Conservation (phyloP, 371 early-diverging fungal genomes). For the Vairimorpha ceranae region DNA sequence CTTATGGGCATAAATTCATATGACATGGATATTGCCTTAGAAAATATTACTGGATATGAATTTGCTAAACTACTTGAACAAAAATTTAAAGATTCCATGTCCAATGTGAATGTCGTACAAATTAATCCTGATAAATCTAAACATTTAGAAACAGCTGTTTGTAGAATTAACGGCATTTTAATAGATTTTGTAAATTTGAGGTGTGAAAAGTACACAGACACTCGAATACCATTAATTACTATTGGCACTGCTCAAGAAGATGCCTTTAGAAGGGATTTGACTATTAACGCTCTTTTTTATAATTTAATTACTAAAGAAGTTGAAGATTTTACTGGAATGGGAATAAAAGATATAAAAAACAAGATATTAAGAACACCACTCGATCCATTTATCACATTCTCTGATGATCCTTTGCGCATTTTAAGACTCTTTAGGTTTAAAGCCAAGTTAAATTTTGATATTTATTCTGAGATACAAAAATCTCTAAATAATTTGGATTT, state of each 20-base stretch:
- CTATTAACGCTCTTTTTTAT: slow-evolving; percentile 94
- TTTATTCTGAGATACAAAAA: slow-evolving; percentile 68
- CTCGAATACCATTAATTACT: slow-evolving; percentile 74
- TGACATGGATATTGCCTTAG: slow-evolving; percentile 90
- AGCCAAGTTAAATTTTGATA: slow-evolving; percentile 72
- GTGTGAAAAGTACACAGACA: slow-evolving; percentile 76
- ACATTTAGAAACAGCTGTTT: slow-evolving; percentile 92
- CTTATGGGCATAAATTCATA: slow-evolving; percentile 75
- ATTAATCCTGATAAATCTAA: slow-evolving; percentile 90
- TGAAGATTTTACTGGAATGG: slow-evolving; percentile 78
- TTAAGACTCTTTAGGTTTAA: slow-evolving; percentile 89
- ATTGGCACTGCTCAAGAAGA: slow-evolving; percentile 90
- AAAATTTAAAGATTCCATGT: slow-evolving; percentile 27
- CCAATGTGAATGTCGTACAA: slow-evolving; percentile 71
- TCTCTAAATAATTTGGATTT: slow-evolving; percentile 62
- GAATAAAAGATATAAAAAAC: slow-evolving; percentile 59
- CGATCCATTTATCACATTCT: slow-evolving; percentile 77
- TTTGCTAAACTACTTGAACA: slow-evolving; percentile 70
- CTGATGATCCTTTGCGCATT: slow-evolving; percentile 92
- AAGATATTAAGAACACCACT: slow-evolving; percentile 73
- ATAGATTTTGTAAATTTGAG: slow-evolving; percentile 92
- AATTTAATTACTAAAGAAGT: slow-evolving; percentile 77
- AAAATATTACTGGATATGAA: slow-evolving; percentile 82
- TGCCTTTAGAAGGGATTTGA: slow-evolving; percentile 86
- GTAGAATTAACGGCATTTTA: slow-evolving; percentile 69